Evolutionary conservation across 2,329 filamentous ascomycete genomes (phyloP), one percentile per base, ranked within the genome.

Genomic region (Raffaelea ambrosiae): DNA sequence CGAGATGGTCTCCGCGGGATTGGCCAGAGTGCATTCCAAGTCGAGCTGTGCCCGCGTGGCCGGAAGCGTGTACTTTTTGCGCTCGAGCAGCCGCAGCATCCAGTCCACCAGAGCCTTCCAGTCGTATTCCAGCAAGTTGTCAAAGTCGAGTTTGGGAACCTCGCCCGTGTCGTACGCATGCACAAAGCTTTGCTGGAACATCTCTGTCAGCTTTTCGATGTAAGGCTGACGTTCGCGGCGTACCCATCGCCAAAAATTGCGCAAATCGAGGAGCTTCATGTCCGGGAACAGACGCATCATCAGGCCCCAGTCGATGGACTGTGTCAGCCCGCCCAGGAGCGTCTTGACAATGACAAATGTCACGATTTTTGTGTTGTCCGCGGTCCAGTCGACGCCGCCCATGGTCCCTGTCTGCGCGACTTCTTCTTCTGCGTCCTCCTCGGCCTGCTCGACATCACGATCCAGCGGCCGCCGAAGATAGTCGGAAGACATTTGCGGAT

Each of bases 71-170:
- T 29, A 29, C 7, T 7, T 13, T 7, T 29, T 29, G 7, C 69
- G 63, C 1, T 65, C 65, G 21, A 71, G 64, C 4, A 77, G 74
- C 20, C 72, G 68, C 53, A 79, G 66, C 1, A 81, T 74, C 86
- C 86, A 91, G 33, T 74, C 69, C 42, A 89, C 74, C 5, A 90
- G 63, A 4, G 61, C 63, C 10, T 69, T 64, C 84, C 86, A 89
- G 58, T 90, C 82, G 50, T 87, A 88, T 2, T 73, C 71, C 36
- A 74, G 61, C 0, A 81, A 70, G 41, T 84, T 66, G 44, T 85
- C 72, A 53, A 77, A 86, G 59, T 88, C 69, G 19, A 90, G 69
- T 2, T 69, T 61, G 2, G 79, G 73, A 1, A 90, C 54, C 51
- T 83, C 72, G 9, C 74, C 74, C 2, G 69, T 70, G 53, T 81